Conservation (phyloP, 179 eudicot genomes). For the Beta macrorhiza region DNA sequence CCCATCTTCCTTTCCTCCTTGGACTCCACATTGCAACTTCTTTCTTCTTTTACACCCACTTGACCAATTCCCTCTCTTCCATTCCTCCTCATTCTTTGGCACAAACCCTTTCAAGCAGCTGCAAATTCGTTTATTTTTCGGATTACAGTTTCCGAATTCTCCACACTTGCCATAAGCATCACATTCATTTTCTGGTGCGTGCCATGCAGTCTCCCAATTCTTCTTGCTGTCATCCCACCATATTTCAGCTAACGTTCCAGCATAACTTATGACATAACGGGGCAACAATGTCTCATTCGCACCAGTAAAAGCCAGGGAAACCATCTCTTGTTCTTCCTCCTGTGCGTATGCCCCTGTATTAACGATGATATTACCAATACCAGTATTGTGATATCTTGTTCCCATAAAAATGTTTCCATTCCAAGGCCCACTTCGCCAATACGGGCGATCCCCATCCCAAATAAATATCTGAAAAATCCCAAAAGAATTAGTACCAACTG, state of each 20-base stretch:
- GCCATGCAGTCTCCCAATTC: constrained; percentile 29
- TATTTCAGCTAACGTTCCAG: constrained; percentile 14
- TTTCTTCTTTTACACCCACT: constrained; percentile 43
- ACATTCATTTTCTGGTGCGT: constrained; percentile 27
- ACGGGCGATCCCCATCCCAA: constrained; percentile 27
- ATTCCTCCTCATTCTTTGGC: constrained; percentile 38
- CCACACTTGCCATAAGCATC: constrained; percentile 50
- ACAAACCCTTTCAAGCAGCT: constrained; percentile 44
- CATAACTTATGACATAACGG: constrained; percentile 6
- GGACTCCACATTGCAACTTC: constrained; percentile 24
- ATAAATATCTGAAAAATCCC: constrained; percentile 19
- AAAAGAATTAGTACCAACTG: constrained; percentile 13
- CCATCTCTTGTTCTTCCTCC: background rate
- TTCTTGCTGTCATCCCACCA: constrained; percentile 25
- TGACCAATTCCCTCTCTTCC: constrained; percentile 43
- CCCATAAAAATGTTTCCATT: constrained; percentile 34
- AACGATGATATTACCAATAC: constrained; percentile 24
- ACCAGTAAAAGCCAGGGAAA: background rate
- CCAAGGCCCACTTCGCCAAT: constrained; percentile 37
- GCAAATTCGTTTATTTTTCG: constrained; percentile 28
- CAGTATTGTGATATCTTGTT: constrained; percentile 25
- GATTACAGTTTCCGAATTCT: constrained; percentile 41
- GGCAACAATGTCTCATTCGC: constrained; percentile 1
- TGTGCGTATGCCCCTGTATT: constrained; percentile 5
- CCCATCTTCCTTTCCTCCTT: constrained; percentile 32